Evolutionary conservation across 495 filamentous ascomycete genomes (phyloP), one percentile per base, ranked within the genome.

Genomic region (Aspergillus nidulans): DNA sequence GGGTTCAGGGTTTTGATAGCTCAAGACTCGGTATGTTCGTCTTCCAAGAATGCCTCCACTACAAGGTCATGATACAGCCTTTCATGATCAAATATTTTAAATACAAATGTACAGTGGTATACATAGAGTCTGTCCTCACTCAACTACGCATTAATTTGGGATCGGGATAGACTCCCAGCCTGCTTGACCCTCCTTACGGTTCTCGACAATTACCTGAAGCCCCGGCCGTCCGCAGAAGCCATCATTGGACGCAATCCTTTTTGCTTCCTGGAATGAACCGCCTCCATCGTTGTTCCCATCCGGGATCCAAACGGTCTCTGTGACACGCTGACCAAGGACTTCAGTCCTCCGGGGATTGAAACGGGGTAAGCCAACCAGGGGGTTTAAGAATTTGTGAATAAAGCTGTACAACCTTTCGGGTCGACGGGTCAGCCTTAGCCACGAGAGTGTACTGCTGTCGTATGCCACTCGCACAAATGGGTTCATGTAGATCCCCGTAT

Each of bases 401-500:
- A 77, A 68, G 3, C 69, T 64, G 49, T 85, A 81, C 5, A 87
- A 67, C 6, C 78, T 73, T 61, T 90, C 87, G 50, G 85, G 79
- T 12, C 79, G 77, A 48, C 76, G 75, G 4, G 78, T 79, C 23
- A 77, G 63, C 15, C 73, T 67, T 3, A 88, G 67, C 79, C 79
- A 85, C 1, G 72, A 69, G 10, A 85, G 71, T 0, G 83, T 81
- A 2, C 52, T 53, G 20, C 68, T 59, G 28, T 77, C 73, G 56
- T 90, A 90, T 1, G 87, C 83, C 23, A 85, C 81, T 10, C 86
- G 79, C n/a, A 90, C 75, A 54, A 78, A 89, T 2, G 87, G 86
- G 53, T 90, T 90, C 72, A 88, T 77, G 62, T 84, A 89, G 49
- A 87, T 81, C 0, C 81, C 80, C 3, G 77, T 78, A 45, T 83